Evolutionary conservation across 768 basidiomycete species (phyloP), one percentile per base, ranked within the genome.

Genomic region (Mycena capillaripes): DNA sequence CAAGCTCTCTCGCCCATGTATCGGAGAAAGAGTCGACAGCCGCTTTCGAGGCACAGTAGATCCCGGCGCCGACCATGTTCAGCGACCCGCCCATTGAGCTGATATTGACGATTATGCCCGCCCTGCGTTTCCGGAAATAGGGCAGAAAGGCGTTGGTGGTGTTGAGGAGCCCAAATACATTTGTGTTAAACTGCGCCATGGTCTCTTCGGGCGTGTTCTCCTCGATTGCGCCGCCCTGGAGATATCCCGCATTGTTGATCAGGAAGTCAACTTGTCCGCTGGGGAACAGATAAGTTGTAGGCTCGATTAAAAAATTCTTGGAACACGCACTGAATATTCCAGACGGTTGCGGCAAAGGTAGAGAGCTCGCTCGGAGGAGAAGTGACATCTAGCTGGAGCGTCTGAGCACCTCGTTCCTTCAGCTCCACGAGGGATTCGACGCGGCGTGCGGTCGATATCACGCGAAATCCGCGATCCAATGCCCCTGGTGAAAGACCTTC

Each of bases 241-340:
- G 58, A 65, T 81, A 81, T 12, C 79, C 82, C 1, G 82, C 82
- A 56, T 81, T 81, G 69, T 82, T 82, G 6, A 84, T 76, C 2
- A 84, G 71, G n/a, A 80, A 78, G 57, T 83, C 83, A 21, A 84
- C 67, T n/a, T 73, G 79, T 1, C 79, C 81, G 59, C 74, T 75
- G 21, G 0, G 21, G 0, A 52, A 16, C n/a, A 29, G 5, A 53
- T 44, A n/a, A n/a, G n/a, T n/a, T n/a, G n/a, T n/a, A n/a, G n/a
- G n/a, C n/a, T n/a, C n/a, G 27, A 14, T 30, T 21, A 17, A 34
- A 7, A 1, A 19, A 30, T 25, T 16, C 1, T 4, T 21, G 29
- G 19, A 3, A 44, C 19, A 44, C 74, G 40, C 17, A 75, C 73
- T 82, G 65, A 6, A 80, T 66, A 1, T 36, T 73, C 61, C 80